phyloP scores from a whole-genome alignment of 2,329 filamentous ascomycete genomes.

The Talaromyces piceae region DNA sequence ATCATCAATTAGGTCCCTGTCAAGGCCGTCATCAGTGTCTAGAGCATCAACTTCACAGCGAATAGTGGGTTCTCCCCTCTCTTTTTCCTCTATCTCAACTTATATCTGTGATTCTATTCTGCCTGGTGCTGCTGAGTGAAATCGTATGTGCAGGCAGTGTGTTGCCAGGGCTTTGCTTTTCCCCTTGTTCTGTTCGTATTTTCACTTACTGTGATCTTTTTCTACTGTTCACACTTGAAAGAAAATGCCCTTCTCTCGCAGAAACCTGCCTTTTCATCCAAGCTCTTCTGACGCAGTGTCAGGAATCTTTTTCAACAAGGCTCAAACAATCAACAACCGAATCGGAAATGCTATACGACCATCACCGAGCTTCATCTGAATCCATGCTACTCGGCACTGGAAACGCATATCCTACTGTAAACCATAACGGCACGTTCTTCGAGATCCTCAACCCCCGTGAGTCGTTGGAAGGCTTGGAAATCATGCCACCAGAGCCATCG shows the following conservation, averaged over 20 bases:
- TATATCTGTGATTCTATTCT: neutral
- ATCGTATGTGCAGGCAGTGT: neutral
- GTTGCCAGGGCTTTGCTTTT: neutral
- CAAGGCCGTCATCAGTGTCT: neutral
- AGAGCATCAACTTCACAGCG: neutral
- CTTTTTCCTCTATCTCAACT: neutral
- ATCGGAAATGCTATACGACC: neutral
- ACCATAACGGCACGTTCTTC: slow-evolving; percentile 28
- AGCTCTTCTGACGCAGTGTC: neutral
- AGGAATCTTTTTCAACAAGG: slow-evolving; percentile 10
- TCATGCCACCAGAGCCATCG: slow-evolving; percentile 21
- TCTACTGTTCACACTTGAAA: neutral
- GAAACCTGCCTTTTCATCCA: neutral
- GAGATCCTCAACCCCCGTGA: slow-evolving; percentile 33
- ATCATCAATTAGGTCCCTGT: neutral
- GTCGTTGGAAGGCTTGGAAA: slow-evolving; percentile 27
- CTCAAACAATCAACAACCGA: slow-evolving; percentile 2
- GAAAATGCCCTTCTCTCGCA: neutral
- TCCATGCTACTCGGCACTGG: slow-evolving; percentile 21
- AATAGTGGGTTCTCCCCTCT: slow-evolving; percentile 5
- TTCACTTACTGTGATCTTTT: neutral
- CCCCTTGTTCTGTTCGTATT: neutral
- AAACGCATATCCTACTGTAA: slow-evolving; percentile 21
- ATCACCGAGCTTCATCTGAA: slow-evolving; percentile 17
- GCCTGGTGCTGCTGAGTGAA: neutral